phyloP scores from a whole-genome alignment of 768 basidiomycete species.

The Tubosaeta sp. region DNA sequence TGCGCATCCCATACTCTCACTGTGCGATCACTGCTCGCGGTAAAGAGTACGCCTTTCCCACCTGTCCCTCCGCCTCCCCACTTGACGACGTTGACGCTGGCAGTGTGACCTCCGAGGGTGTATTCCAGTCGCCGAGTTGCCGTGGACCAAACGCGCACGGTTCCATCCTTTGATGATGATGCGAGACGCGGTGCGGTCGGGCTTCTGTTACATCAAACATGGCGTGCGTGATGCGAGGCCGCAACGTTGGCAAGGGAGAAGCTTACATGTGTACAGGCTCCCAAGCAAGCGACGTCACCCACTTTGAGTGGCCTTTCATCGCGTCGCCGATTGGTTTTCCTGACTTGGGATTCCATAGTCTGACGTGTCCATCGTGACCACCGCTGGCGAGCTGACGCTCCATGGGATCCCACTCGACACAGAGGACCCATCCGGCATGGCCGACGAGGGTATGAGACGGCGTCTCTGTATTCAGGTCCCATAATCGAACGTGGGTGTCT shows the following conservation, averaged over 20 bases:
- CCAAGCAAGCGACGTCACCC: constrained; percentile 94
- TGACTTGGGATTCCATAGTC: constrained; percentile 91
- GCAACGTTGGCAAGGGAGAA: constrained; percentile 6
- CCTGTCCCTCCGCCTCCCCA: constrained; percentile 86
- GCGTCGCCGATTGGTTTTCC: constrained; percentile 88
- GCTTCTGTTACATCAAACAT: constrained; percentile 48
- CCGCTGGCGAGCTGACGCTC: constrained; percentile 90
- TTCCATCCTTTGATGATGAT: constrained; percentile 94
- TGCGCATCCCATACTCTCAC: constrained; percentile 93
- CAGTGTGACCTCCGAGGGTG: constrained; percentile 88
- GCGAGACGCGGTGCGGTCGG: constrained; percentile 77
- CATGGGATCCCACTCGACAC: constrained; percentile 95
- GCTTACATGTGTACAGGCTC: constrained; percentile 90
- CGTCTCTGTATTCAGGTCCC: constrained; percentile 91
- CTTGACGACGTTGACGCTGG: constrained; percentile 90
- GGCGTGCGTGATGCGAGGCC: constrained; percentile 1
- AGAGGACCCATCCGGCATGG: constrained; percentile 95
- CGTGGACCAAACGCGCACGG: constrained; percentile 92
- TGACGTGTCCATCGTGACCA: constrained; percentile 89
- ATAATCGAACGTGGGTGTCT: constrained; percentile 87
- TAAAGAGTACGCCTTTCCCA: constrained; percentile 77
- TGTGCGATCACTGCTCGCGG: constrained; percentile 91
- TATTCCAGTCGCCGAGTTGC: constrained; percentile 69
- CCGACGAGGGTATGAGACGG: constrained; percentile 85
- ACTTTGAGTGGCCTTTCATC: constrained; percentile 90